These are phyloP conservation scores for Kwoniella mangroviensis DNA, from an alignment of 768 basidiomycete genomes.

Conservation along the genomic window DNA sequence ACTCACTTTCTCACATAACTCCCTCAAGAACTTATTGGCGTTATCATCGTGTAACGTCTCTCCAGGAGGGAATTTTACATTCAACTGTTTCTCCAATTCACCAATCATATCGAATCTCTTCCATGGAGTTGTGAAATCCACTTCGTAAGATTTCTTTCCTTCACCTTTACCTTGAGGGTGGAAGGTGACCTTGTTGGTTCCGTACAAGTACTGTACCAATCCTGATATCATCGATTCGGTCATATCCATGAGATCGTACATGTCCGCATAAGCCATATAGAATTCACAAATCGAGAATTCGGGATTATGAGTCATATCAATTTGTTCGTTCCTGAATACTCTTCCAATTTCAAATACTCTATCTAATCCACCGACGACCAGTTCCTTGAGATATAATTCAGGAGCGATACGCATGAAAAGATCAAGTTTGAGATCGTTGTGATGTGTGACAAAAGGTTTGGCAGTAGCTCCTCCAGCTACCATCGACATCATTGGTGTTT, in stretches of 20 bases:
- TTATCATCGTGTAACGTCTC: conserved; percentile 84
- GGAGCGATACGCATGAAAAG: conserved; percentile 96
- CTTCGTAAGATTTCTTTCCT: conserved; percentile 65
- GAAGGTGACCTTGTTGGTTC: conserved; percentile 71
- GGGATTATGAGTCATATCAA: conserved; percentile 98
- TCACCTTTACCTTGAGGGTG: conserved; percentile 92
- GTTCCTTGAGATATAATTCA: conserved; percentile 96
- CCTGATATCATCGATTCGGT: conserved; percentile 90
- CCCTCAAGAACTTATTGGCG: conserved; percentile 84
- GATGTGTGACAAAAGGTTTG: conserved; percentile 98
- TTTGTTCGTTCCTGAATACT: conserved; percentile 97
- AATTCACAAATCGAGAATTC: conserved; percentile 99
- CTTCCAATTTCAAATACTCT: conserved; percentile 98
- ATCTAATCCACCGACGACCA: conserved; percentile 94
- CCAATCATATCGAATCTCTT: conserved; percentile 98
- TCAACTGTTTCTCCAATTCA: conserved; percentile 91
- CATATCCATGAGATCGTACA: conserved; percentile 97
- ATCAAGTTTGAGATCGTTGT: conserved; percentile 96
- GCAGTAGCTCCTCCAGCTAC: conserved; percentile 97
- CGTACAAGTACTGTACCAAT: conserved; percentile 82
- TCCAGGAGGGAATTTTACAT: conserved; percentile 89
- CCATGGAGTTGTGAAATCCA: conserved; percentile 94
- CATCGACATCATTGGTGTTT: conserved; percentile 97
- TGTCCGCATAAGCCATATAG: conserved; percentile 99
- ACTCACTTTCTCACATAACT: conserved; percentile 78